phyloP scores from a whole-genome alignment of 116 monocot genomes.

The Zostera marina region DNA sequence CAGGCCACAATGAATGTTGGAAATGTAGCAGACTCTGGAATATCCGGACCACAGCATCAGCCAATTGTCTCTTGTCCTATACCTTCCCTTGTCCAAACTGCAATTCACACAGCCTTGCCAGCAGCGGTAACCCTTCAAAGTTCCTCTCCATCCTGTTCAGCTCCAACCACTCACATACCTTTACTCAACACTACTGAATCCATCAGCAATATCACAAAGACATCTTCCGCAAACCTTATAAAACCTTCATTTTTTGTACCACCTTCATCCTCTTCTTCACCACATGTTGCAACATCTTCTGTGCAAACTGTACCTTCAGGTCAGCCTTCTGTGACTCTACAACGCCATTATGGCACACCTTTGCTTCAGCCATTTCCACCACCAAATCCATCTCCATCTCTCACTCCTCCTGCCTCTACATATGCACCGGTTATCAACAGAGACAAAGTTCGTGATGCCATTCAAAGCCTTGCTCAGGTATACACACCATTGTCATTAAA shows the following conservation, averaged over 20 bases:
- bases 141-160: constrained; percentile 11
- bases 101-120: constrained; percentile 13
- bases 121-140: constrained; percentile 7
- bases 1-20: constrained; percentile 52
- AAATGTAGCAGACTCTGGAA: constrained; percentile 18
- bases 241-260: constrained; percentile 70
- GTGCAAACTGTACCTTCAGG: constrained; percentile 43
- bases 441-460: constrained; percentile 69
- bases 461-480: constrained; percentile 82
- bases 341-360: constrained; percentile 64
- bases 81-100: constrained; percentile 20
- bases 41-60: constrained; percentile 27
- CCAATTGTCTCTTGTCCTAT: constrained; percentile 15
- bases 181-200: constrained; percentile 20
- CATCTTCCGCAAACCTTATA: constrained; percentile 25
- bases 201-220: constrained; percentile 1
- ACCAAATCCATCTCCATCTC: constrained; percentile 66
- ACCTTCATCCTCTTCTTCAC: constrained; percentile 28
- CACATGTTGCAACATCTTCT: constrained; percentile 27
- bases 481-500: too few relatives aligned
- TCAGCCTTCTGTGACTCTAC: constrained; percentile 44
- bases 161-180: constrained; percentile 24
- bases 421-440: constrained; percentile 46
- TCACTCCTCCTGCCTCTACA: constrained; percentile 41
- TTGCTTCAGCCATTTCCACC: constrained; percentile 89